Conservation (phyloP, 75 land plant species). For the Picea glauca region DNA sequence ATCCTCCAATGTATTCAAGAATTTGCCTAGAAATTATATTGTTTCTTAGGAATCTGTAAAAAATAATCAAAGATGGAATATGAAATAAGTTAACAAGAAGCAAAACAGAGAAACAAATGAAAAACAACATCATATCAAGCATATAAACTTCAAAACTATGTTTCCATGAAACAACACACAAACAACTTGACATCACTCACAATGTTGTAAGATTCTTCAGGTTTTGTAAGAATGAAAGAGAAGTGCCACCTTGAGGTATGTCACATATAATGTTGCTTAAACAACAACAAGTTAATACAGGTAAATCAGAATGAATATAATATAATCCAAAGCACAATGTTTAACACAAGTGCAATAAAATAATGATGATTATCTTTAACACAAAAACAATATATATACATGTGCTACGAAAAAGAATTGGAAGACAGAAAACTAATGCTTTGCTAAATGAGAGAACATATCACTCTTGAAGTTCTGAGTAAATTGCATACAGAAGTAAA, state of each 20-base stretch:
- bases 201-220: background rate
- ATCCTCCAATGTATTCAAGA: constrained; percentile 2
- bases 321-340: background rate
- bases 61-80: background rate
- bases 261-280: background rate
- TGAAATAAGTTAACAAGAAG: background rate
- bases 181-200: background rate
- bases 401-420: background rate
- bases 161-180: background rate
- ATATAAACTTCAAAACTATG: background rate
- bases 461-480: background rate
- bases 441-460: background rate
- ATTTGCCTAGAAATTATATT: constrained; percentile 33
- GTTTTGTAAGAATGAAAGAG: background rate
- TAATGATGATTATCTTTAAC: background rate
- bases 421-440: background rate
- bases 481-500: background rate
- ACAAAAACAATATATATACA: background rate
- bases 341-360: background rate
- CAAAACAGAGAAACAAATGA: background rate
- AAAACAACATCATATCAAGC: background rate
- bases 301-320: background rate
- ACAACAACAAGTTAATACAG: background rate
- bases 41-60: constrained; percentile 37
- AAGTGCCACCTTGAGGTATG: background rate